These are phyloP conservation scores for Debaryomyces sp. DNA, from an alignment of 1,139 yeast genomes.

Conservation along the genomic window DNA sequence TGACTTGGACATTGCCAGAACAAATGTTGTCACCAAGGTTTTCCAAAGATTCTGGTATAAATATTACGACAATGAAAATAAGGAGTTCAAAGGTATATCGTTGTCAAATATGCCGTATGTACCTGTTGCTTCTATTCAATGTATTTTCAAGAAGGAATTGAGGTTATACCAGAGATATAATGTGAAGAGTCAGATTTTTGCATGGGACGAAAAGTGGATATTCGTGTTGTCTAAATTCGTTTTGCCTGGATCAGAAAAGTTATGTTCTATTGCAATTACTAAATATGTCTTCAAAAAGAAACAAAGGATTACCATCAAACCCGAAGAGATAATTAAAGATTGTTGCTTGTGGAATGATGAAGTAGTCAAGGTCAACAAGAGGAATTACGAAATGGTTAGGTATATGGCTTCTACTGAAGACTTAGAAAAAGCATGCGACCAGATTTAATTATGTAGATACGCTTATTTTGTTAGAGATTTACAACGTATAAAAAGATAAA, in stretches of 20 bases:
- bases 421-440: constrained; percentile 24
- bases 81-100: constrained; percentile 28
- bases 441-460: constrained; percentile 2
- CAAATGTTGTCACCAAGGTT: constrained; percentile 57
- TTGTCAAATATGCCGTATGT: constrained; percentile 58
- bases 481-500: background rate
- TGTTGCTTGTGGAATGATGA: constrained; percentile 61
- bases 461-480: background rate
- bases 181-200: constrained; percentile 61
- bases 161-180: constrained; percentile 62
- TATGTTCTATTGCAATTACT: constrained; percentile 68
- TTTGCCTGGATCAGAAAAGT: constrained; percentile 37
- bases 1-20: constrained; percentile 83
- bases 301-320: constrained; percentile 71
- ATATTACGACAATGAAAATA: constrained; percentile 42
- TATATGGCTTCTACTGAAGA: constrained; percentile 34
- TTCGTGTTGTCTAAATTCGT: constrained; percentile 69
- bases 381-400: constrained; percentile 30
- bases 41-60: constrained; percentile 54
- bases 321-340: constrained; percentile 56
- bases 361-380: constrained; percentile 42
- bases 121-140: constrained; percentile 76
- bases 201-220: constrained; percentile 91
- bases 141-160: constrained; percentile 73
- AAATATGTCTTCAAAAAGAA: constrained; percentile 77